Base-by-base conservation (phyloP, 345 rosid genomes). In the Eucalyptus curtisii region DNA sequence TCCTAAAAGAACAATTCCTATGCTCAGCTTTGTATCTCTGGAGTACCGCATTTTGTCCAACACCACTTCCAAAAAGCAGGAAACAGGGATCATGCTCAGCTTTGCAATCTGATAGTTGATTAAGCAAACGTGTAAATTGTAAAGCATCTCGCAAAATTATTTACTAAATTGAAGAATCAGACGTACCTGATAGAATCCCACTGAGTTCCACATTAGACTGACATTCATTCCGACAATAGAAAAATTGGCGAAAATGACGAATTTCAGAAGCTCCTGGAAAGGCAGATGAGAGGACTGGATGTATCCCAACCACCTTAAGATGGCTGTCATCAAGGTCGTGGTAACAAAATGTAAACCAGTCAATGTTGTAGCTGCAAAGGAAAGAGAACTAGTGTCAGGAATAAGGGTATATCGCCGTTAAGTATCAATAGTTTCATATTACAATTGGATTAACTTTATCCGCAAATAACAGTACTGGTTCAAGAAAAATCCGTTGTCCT, bases 171-270 rank as follows among this genome's bases (percentile, higher is more conserved):
- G 57, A 33, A 52, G n/a, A 48, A n/a, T 45, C 52, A 33, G 82
- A 61, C 5, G 33, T 85, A 97, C 99, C 99, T 97, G 99, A 93
- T 97, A 97, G 92, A 97, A 97, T 40, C 99, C 99, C 48, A 97
- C 99, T 44, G 99, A 97, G 92, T 97, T 97, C 99, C 98, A 97
- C 99, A 97, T 96, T 85, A 97, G 93, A 92, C 99, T 97, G 71
- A 97, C 98, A 86, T 97, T 97, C 99, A 97, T 97, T 91, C 99
- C 99, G 92, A 97, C 99, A 33, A 97, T 97, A 13, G 99, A 97
- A 92, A 95, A 96, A 91, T 97, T 97, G 13, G 98, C 99, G 90
- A 96, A 95, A 44, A 97, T 17, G 90, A 97, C 94, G 86, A 97
- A 97, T 87, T 95, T 97, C 89, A 95, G 88, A 92, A 96, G 98